These are phyloP conservation scores for Alternaria longipes DNA, from an alignment of 2,329 filamentous ascomycete species.

Conservation along the genomic window DNA sequence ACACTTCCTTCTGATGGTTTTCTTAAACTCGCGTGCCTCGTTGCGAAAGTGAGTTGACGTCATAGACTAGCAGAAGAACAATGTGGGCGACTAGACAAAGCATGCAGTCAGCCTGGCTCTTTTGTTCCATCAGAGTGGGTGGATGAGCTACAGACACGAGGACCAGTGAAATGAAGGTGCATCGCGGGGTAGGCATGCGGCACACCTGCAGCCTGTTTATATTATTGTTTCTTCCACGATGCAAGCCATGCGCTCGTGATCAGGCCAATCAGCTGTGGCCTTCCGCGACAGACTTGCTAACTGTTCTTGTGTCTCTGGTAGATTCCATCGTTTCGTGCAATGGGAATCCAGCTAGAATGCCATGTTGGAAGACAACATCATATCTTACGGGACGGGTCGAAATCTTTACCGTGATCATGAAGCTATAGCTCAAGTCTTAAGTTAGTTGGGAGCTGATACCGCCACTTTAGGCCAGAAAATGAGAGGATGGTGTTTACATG, in stretches of 20 bases:
- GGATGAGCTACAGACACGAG: background rate
- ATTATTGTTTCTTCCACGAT: background rate
- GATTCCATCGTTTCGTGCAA: background rate
- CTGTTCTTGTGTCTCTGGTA: background rate
- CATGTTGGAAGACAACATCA: background rate
- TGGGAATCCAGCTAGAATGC: background rate
- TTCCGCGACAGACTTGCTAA: background rate
- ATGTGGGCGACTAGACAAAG: background rate
- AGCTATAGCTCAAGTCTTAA: background rate
- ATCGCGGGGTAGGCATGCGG: slow-evolving; percentile 10
- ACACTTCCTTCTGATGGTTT: background rate
- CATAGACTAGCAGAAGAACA: slow-evolving; percentile 5
- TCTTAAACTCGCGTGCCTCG: slow-evolving; percentile 1
- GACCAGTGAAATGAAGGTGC: background rate
- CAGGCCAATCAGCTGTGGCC: background rate
- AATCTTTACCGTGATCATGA: background rate
- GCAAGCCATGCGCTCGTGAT: background rate
- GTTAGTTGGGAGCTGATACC: background rate
- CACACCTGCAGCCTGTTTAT: slow-evolving; percentile 3
- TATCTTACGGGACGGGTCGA: background rate
- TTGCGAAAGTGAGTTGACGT: slow-evolving; percentile 7
- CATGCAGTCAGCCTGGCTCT: background rate
- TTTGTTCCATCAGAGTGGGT: background rate
- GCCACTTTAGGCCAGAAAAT: background rate
- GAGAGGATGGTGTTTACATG: background rate